phyloP scores from a whole-genome alignment of 495 filamentous ascomycete genomes.

The Aspergillus steynii region DNA sequence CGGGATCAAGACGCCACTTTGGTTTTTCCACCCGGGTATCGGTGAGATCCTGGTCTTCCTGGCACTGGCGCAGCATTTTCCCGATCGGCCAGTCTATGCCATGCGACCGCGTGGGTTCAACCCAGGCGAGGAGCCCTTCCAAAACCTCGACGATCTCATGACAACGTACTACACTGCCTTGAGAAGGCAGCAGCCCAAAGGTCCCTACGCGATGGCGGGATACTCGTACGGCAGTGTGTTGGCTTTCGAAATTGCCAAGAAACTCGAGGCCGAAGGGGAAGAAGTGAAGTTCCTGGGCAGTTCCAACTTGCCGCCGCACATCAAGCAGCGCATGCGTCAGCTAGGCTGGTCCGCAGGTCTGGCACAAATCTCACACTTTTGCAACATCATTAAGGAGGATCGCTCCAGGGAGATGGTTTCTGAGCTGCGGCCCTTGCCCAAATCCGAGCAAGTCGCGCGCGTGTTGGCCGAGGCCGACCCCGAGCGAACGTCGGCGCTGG shows the following conservation, averaged over 20 bases:
- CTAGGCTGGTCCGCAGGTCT: conserved; percentile 48
- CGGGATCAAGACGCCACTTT: conserved; percentile 48
- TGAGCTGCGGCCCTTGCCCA: too few relatives aligned
- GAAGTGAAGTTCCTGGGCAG: conserved; percentile 29
- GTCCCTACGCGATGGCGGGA: conserved; percentile 58
- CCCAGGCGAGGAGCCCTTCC: conserved; percentile 36
- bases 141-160: conserved; percentile 32
- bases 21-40: conserved; percentile 57
- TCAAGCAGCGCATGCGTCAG: conserved; percentile 51
- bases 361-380: conserved; percentile 25
- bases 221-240: conserved; percentile 56
- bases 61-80: conserved; percentile 42
- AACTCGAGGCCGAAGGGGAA: conserved; percentile 36
- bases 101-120: conserved; percentile 56
- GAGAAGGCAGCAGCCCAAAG: conserved; percentile 44
- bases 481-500: too few relatives aligned
- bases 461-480: too few relatives aligned
- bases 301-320: conserved; percentile 51
- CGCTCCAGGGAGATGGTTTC: too few relatives aligned
- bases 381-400: too few relatives aligned
- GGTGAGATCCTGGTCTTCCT: conserved; percentile 61
- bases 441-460: too few relatives aligned
- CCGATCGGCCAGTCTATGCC: conserved; percentile 54
- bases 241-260: conserved; percentile 56
- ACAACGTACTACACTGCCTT: conserved; percentile 46